These are phyloP conservation scores for Annulohypoxylon truncatum DNA, from an alignment of 2,329 filamentous ascomycete species.

Conservation along the genomic window DNA sequence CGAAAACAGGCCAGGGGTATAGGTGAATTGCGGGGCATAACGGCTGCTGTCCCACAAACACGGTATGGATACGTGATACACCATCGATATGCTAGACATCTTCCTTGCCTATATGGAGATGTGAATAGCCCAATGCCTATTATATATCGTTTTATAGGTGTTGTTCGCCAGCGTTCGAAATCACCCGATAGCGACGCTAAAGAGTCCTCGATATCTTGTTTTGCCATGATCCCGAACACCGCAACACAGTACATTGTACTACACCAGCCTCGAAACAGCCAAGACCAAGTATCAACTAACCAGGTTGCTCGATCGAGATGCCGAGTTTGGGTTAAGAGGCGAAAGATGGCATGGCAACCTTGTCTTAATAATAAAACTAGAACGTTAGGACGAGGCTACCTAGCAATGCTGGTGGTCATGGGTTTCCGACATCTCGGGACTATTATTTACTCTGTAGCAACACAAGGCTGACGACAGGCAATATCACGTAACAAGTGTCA, in stretches of 20 bases:
- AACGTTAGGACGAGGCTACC: conserved; percentile 1
- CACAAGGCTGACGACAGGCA: conserved; percentile 30
- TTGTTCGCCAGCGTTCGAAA: conserved; percentile 1
- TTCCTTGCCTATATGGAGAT: conserved; percentile 25
- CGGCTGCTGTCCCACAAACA: conserved; percentile 22
- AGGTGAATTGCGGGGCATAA: conserved; percentile 32
- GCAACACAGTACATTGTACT: background rate
- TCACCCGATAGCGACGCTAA: conserved; percentile 1
- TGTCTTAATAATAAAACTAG: conserved; percentile 4
- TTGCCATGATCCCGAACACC: background rate
- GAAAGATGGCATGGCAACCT: conserved; percentile 19
- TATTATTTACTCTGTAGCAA: conserved; percentile 19
- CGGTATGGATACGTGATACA: conserved; percentile 20
- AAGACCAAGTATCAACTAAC: conserved; percentile 1
- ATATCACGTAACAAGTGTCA: conserved; percentile 25
- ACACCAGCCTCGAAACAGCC: conserved; percentile 20
- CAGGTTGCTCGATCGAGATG: background rate
- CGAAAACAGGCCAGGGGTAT: conserved; percentile 13
- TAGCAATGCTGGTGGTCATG: background rate
- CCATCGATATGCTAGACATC: conserved; percentile 35
- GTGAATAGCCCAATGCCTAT: background rate
- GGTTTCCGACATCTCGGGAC: conserved; percentile 14
- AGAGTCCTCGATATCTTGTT: background rate
- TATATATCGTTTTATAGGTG: background rate
- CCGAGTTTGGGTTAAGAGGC: background rate